These are phyloP conservation scores for Aspergillaceae sp. DNA, from an alignment of 2,329 filamentous ascomycete genomes.

Conservation along the genomic window DNA sequence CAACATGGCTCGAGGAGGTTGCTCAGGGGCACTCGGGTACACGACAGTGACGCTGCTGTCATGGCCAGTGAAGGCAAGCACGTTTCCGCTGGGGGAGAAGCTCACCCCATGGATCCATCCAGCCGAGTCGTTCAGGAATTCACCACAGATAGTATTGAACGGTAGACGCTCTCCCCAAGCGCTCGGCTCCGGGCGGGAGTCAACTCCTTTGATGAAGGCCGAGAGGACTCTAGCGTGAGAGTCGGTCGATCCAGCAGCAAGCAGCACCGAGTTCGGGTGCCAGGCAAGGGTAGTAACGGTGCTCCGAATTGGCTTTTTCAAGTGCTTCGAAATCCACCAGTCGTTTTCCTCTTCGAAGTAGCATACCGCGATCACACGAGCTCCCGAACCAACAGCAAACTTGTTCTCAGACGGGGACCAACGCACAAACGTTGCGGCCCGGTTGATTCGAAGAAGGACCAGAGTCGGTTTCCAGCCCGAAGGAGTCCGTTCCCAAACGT, in stretches of 20 bases:
- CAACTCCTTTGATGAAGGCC: constrained; percentile 91
- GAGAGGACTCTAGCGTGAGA: constrained; percentile 93
- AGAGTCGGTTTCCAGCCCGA: constrained; percentile 93
- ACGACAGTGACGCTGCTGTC: constrained; percentile 96
- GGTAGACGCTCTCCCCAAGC: constrained; percentile 93
- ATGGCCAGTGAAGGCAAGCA: constrained; percentile 88
- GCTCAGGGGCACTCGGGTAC: constrained; percentile 83
- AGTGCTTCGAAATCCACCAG: constrained; percentile 99
- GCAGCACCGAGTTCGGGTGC: constrained; percentile 94
- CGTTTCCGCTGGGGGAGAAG: constrained; percentile 86
- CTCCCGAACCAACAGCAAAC: constrained; percentile 93
- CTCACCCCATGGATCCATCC: constrained; percentile 92
- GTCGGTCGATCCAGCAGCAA: constrained; percentile 94
- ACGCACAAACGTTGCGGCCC: constrained; percentile 90
- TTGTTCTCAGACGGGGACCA: constrained; percentile 97
- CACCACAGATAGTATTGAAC: constrained; percentile 97
- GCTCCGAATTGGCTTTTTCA: constrained; percentile 97
- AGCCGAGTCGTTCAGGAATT: constrained; percentile 90
- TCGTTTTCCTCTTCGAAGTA: constrained; percentile 99
- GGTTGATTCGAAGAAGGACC: constrained; percentile 92
- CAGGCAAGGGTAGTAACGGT: constrained; percentile 91
- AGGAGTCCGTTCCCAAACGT: constrained; percentile 94
- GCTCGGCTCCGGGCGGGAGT: constrained; percentile 72
- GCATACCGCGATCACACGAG: constrained; percentile 90
- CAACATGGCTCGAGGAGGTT: constrained; percentile 81